A percentile compares a stretch with the other conserved stretches of the same genome.
Conservation (phyloP, 768 basidiomycete genomes). For the Leccinum uliginosum region DNA sequence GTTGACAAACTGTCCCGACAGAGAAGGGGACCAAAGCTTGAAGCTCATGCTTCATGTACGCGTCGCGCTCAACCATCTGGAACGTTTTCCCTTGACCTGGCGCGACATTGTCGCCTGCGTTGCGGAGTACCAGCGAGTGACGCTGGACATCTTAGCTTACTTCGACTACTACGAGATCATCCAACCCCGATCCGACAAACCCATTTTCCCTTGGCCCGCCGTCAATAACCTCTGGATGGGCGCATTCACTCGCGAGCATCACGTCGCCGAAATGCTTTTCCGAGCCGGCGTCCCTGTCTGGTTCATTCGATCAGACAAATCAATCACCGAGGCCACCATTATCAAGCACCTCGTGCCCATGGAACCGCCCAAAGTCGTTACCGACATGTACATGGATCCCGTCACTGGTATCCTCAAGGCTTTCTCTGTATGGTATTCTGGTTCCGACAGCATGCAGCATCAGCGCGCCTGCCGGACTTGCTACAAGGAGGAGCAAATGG, state of each 20-base stretch:
- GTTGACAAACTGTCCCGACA: neutral
- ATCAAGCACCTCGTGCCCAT: neutral
- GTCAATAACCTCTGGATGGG: neutral
- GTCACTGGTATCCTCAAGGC: neutral
- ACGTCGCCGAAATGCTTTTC: neutral
- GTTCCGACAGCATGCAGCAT: neutral
- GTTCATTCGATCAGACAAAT: neutral
- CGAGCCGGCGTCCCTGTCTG: neutral
- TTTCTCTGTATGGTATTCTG: neutral
- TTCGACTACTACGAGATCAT: neutral
- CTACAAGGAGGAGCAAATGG: neutral
- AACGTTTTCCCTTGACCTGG: neutral
- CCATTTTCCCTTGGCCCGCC: neutral
- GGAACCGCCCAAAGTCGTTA: neutral
- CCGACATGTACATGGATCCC: neutral
- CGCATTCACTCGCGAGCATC: neutral
- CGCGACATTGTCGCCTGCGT: neutral
- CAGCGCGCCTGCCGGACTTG: neutral
- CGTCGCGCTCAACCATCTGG: neutral
- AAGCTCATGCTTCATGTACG: neutral
- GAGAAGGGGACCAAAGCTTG: neutral
- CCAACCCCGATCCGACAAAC: neutral
- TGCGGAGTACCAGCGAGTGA: neutral
- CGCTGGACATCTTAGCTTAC: neutral
- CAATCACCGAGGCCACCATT: neutral